These are phyloP conservation scores for Epichloe sp. DNA, from an alignment of 2,329 filamentous ascomycete species.

Conservation along the genomic window DNA sequence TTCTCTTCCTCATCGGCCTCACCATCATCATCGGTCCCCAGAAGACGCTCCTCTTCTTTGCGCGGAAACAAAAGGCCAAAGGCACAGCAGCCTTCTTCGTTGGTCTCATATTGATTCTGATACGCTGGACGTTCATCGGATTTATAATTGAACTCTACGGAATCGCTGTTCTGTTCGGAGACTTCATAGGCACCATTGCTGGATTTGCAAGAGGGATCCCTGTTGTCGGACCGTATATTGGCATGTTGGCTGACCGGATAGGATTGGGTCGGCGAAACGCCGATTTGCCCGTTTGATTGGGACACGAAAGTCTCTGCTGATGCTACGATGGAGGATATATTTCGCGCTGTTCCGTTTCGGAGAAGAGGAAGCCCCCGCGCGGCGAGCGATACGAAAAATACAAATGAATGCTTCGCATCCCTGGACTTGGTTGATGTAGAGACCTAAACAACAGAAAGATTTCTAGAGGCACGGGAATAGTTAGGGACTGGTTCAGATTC, in stretches of 20 bases:
- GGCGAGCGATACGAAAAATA: not conserved
- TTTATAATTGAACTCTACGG: constrained; percentile 89
- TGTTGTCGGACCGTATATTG: constrained; percentile 76
- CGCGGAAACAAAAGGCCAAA: constrained; percentile 80
- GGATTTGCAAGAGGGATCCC: constrained; percentile 72
- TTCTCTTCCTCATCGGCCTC: constrained; percentile 93
- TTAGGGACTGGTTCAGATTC: not conserved
- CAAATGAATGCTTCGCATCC: not conserved
- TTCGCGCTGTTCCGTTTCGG: not conserved
- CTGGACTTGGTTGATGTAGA: not conserved
- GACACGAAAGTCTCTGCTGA: not conserved
- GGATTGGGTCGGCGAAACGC: constrained; percentile 59
- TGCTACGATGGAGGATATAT: not conserved
- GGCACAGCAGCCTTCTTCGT: constrained; percentile 79
- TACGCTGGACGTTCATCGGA: constrained; percentile 83
- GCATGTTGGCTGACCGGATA: constrained; percentile 55
- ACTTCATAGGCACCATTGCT: constrained; percentile 87
- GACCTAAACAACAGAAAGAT: not conserved
- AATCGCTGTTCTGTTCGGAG: constrained; percentile 85
- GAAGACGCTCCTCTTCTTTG: constrained; percentile 91
- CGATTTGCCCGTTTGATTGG: constrained; percentile 58
- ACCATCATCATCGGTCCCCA: constrained; percentile 88
- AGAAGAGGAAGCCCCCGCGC: not conserved
- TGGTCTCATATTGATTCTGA: constrained; percentile 72
- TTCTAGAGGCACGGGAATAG: not conserved